Conservation (phyloP, 768 basidiomycete genomes). For the Tylopilus balloui region DNA sequence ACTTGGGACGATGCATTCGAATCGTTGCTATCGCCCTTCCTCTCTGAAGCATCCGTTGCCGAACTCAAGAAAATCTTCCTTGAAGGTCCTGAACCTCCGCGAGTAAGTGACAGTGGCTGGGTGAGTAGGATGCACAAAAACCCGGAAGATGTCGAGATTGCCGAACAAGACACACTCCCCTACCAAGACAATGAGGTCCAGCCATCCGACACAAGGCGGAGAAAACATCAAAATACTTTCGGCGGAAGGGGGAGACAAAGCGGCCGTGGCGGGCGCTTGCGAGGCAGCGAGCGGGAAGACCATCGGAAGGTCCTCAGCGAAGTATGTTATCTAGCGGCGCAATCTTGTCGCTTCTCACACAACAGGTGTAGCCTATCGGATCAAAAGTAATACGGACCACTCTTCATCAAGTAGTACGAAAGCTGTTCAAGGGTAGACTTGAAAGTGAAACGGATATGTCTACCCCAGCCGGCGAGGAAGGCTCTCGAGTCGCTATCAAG, state of each 20-base stretch:
- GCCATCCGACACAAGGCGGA: conserved; percentile 30
- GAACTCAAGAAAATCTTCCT: conserved; percentile 70
- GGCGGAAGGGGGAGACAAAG: conserved; percentile 45
- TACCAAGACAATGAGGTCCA: conserved; percentile 15
- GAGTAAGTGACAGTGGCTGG: conserved; percentile 75
- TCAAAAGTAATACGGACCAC: conserved; percentile 78
- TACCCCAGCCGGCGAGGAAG: conserved; percentile 49
- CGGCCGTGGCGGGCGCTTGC: conserved; percentile 38
- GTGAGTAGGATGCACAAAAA: conserved; percentile 41
- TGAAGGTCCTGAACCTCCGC: conserved; percentile 77
- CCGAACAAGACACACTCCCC: conserved; percentile 6
- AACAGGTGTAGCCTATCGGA: conserved; percentile 60
- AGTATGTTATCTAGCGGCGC: conserved; percentile 45
- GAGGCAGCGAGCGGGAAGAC: conserved; percentile 51
- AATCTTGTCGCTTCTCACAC: conserved; percentile 13
- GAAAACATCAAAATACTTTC: conserved; percentile 39
- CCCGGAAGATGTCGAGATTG: conserved; percentile 22
- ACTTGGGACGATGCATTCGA: conserved; percentile 68
- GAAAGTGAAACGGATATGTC: conserved; percentile 74
- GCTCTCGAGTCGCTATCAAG: conserved; percentile 74
- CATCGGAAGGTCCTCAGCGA: conserved; percentile 74
- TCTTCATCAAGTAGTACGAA: conserved; percentile 77
- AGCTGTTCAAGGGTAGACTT: conserved; percentile 77
- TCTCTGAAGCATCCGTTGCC: conserved; percentile 55
- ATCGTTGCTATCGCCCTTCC: conserved; percentile 52